Evolutionary conservation across 441 rosid species (phyloP), one percentile per base, ranked within the genome.

Genomic region (Gossypium trilobum): DNA sequence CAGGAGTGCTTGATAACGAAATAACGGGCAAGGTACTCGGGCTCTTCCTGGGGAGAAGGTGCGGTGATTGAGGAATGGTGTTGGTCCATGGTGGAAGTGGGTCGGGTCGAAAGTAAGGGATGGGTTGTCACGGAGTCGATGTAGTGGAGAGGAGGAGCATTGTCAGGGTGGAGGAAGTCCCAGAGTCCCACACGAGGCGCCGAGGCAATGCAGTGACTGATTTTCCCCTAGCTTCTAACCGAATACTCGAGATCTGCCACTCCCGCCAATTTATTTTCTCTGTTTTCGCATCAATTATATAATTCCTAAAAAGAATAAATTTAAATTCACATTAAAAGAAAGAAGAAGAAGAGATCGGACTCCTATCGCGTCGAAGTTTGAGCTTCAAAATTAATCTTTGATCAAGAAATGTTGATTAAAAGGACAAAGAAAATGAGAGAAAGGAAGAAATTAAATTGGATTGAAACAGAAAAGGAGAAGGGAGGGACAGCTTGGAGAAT

Each of bases 1-100:
- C 98, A 95, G 0, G 98, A 95, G 82, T 95, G 99, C 31, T 95
- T 95, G 71, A 93, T 79, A 23, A 93, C 95, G 58, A 86, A n/a
- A 82, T 90, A 93, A 62, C 99, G 90, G 58, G 94, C 91, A 0
- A 95, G 86, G 77, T 93, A 95, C 89, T 95, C 99, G 0, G 90
- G 95, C 84, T 93, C 99, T 70, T 95, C 99, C 16, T 78, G 81
- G 9, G 80, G 56, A 27, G 85, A 44, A 11, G 74, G 74, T 23
- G 36, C 27, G 16, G 85, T 33, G 33, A 7, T 80, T 54, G 59
- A 77, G 6, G 64, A 76, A 78, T 71, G 29, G 74, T 11, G 62
- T 75, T 71, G 61, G 75, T 74, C 79, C 87, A 75, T 74, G 36
- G 73, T 48, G 63, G 64, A 54, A 63, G 67, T 23, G 70, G 80